phyloP scores from a whole-genome alignment of 495 filamentous ascomycete genomes.

The Podospora comata region DNA sequence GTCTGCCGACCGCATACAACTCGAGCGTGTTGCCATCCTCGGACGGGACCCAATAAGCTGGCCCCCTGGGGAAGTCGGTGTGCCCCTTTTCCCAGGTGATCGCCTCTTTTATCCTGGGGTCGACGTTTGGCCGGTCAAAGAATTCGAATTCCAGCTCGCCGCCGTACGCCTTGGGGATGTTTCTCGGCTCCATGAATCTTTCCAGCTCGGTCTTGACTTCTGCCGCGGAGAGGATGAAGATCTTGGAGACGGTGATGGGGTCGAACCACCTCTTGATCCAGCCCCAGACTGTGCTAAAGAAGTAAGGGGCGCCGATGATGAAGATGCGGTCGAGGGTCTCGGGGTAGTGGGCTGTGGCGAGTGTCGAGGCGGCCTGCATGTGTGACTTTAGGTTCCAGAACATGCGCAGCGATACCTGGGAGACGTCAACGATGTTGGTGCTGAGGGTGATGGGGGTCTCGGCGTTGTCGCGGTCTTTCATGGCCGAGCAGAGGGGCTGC shows the following conservation, averaged over 20 bases:
- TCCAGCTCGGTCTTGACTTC: slow-evolving; percentile 72
- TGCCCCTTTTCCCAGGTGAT: slow-evolving; percentile 47
- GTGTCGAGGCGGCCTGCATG: slow-evolving; percentile 82
- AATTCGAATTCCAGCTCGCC: slow-evolving; percentile 78
- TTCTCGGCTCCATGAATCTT: slow-evolving; percentile 72
- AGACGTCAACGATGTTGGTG: slow-evolving; percentile 88
- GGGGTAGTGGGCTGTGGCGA: slow-evolving; percentile 90
- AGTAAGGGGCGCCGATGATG: slow-evolving; percentile 83
- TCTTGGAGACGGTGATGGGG: slow-evolving; percentile 87
- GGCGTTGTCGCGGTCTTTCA: slow-evolving; percentile 63
- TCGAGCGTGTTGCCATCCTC: slow-evolving; percentile 42
- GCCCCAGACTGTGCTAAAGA: slow-evolving; percentile 91
- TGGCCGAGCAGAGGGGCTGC: slow-evolving; percentile 72
- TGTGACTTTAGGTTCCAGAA: slow-evolving; percentile 90
- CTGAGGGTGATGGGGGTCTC: slow-evolving; percentile 78
- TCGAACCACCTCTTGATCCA: slow-evolving; percentile 98
- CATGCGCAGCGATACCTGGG: slow-evolving; percentile 77
- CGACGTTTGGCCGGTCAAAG: slow-evolving; percentile 66
- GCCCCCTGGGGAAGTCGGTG: slow-evolving; percentile 47
- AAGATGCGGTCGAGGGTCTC: slow-evolving; percentile 87
- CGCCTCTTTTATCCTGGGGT: slow-evolving; percentile 55
- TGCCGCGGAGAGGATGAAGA: slow-evolving; percentile 71
- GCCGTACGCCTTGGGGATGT: slow-evolving; percentile 82
- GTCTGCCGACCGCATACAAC: slow-evolving; percentile 45
- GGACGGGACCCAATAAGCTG: slow-evolving; percentile 46